phyloP scores from a whole-genome alignment of 2,329 filamentous ascomycete species.

The Malbranchea zuffiana region DNA sequence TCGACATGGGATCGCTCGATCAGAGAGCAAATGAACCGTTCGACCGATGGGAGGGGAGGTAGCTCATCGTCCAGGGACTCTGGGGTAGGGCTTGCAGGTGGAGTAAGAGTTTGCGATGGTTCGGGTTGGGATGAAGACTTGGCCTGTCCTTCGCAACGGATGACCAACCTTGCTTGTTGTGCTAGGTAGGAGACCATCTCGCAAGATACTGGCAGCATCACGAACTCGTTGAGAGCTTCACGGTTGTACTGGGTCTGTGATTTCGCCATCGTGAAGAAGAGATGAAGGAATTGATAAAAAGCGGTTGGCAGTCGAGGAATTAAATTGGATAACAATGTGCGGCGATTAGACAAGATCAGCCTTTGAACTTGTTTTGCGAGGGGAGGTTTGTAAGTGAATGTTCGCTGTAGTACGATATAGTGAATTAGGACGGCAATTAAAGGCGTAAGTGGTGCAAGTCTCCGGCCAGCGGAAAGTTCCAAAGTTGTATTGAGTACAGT shows the following conservation, averaged over 20 bases:
- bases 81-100: slow-evolving; percentile 49
- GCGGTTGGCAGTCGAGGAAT: too few species aligned
- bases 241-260: slow-evolving; percentile 24
- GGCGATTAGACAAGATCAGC: too few species aligned
- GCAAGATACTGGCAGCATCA: slow-evolving; percentile 37
- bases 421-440: too few species aligned
- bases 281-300: too few species aligned
- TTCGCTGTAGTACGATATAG: too few species aligned
- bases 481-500: slow-evolving; percentile 6
- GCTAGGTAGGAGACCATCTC: slow-evolving; percentile 41
- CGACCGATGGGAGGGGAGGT: slow-evolving; percentile 59
- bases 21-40: slow-evolving; percentile 83
- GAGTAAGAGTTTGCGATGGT: slow-evolving; percentile 46
- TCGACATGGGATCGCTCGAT: slow-evolving; percentile 92
- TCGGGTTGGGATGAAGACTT: slow-evolving; percentile 25
- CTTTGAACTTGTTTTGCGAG: too few species aligned
- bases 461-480: slow-evolving; percentile 10
- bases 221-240: slow-evolving; percentile 39
- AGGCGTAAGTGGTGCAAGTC: too few species aligned
- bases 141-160: slow-evolving; percentile 43
- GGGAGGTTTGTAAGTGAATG: too few species aligned
- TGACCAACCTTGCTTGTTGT: slow-evolving; percentile 37
- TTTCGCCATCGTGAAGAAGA: slow-evolving; percentile 10
- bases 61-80: slow-evolving; percentile 28
- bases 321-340: too few species aligned